These are phyloP conservation scores for Chamaecrista fasciculata DNA, from an alignment of 306 rosid species.

Conservation along the genomic window DNA sequence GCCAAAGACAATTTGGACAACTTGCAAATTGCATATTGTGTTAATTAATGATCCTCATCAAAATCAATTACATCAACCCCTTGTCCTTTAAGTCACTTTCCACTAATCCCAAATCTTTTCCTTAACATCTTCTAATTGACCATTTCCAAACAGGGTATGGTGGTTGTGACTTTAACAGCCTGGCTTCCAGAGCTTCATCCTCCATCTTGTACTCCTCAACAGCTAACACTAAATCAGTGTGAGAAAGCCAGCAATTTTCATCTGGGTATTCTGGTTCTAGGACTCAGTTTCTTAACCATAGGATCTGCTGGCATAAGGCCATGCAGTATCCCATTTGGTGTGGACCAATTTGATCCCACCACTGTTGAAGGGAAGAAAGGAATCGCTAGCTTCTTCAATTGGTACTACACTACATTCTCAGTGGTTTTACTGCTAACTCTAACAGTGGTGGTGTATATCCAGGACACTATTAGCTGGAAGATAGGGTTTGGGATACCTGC, in stretches of 20 bases:
- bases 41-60: neutral
- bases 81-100: neutral
- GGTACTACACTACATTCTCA: slow-evolving; percentile 53
- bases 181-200: slow-evolving; percentile 67
- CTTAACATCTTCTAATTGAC: neutral
- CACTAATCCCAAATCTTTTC: neutral
- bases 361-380: slow-evolving; percentile 64
- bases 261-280: slow-evolving; percentile 46
- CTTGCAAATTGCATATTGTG: neutral
- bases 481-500: slow-evolving; percentile 74
- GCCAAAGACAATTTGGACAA: neutral
- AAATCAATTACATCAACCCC: neutral
- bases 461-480: slow-evolving; percentile 71
- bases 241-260: slow-evolving; percentile 39
- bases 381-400: slow-evolving; percentile 56
- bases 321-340: slow-evolving; percentile 75
- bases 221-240: slow-evolving; percentile 37
- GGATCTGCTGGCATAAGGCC: slow-evolving; percentile 74
- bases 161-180: slow-evolving; percentile 53
- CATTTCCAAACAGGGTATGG: slow-evolving; percentile 57
- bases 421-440: slow-evolving; percentile 43
- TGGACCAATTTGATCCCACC: slow-evolving; percentile 66
- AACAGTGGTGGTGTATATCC: slow-evolving; percentile 62
- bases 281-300: slow-evolving; percentile 43
- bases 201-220: slow-evolving; percentile 35